Conservation (phyloP, 345 rosid species). For the Linum tenue region DNA sequence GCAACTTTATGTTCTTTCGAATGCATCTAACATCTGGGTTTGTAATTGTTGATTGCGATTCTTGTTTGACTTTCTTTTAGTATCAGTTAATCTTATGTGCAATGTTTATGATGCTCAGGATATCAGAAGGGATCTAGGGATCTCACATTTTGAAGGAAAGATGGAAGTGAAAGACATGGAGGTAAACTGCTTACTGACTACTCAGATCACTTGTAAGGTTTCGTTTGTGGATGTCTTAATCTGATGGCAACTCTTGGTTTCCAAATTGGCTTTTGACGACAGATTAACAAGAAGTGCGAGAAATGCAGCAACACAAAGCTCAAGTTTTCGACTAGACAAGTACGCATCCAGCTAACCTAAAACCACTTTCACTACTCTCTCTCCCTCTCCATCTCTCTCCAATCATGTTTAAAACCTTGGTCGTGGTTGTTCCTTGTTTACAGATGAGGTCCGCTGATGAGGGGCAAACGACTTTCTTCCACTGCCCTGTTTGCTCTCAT, state of each 20-base stretch:
- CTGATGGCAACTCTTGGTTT: neutral
- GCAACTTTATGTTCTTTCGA: too few relatives aligned
- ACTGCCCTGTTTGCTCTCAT: slow-evolving; percentile 12
- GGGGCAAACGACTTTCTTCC: slow-evolving; percentile 21
- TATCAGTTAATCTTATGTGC: neutral
- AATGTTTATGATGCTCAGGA: slow-evolving; percentile 19
- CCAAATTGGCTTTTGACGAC: slow-evolving; percentile 5
- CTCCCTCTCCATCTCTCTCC: neutral
- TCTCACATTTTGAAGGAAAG: slow-evolving; percentile 25
- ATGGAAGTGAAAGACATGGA: slow-evolving; percentile 16
- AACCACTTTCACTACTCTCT: neutral
- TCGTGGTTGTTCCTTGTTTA: slow-evolving; percentile 1
- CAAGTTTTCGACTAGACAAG: slow-evolving; percentile 33
- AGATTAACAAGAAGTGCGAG: slow-evolving; percentile 28
- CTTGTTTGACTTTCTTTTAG: too few relatives aligned
- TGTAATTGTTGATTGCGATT: neutral
- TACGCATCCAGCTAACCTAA: neutral
- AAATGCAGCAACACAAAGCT: slow-evolving; percentile 33
- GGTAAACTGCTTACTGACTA: slow-evolving; percentile 10
- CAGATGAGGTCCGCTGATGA: slow-evolving; percentile 24
- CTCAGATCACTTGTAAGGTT: neutral
- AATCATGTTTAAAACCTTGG: neutral
- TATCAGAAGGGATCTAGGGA: slow-evolving; percentile 36
- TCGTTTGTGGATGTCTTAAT: neutral
- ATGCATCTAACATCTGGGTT: too few relatives aligned